Base-by-base conservation (phyloP, 495 filamentous ascomycete genomes). In the Penicillium waksmanii region DNA sequence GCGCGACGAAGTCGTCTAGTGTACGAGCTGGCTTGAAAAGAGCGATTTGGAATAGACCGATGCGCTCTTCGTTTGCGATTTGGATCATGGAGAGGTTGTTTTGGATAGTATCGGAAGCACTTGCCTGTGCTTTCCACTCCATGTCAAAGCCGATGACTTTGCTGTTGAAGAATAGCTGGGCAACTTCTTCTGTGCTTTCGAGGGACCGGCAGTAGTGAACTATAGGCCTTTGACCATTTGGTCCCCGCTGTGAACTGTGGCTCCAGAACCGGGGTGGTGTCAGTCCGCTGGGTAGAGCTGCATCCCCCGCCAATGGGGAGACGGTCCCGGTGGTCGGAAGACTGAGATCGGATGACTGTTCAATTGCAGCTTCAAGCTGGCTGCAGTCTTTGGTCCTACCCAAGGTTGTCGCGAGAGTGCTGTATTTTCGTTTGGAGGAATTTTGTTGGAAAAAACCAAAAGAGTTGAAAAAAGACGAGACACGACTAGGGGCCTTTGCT, bases 91-190 rank as follows among this genome's bases (percentile, higher is more conserved):
- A 89, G 3, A 94, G 81, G 58, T 94, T 91, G 42, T 77, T 76
- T 57, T 84, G 85, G 40, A 84, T 72, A 10, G 81, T 79, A 46
- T 79, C 67, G 53, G 58, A 62, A 50, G 63, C 69, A 13, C 60
- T 72, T 17, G 82, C 73, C n/a, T 82, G 72, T 18, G 82, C 59
- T 60, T 80, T 74, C 93, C 93, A 97, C 75, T 97, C 93, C 64
- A 97, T 80, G 67, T 97, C 93, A 60, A 96, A 91, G 8, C 91
- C 90, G 38, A 96, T 68, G 10, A 96, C 70, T 54, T 84, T 78
- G 63, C 93, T 84, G 12, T 84, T 57, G 40, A 87, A 68, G 60
- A 97, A 93, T 38, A 89, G 82, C 33, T 87, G 71, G 15, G 87
- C 77, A 2, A 91, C 80, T 11, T 75, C 71, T 66, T 96, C 89